Percentiles rank a stretch among this genome's conserved stretches.
phyloP scores from a whole-genome alignment of 305 asterid genomes.

The Fraxinus dipetala region DNA sequence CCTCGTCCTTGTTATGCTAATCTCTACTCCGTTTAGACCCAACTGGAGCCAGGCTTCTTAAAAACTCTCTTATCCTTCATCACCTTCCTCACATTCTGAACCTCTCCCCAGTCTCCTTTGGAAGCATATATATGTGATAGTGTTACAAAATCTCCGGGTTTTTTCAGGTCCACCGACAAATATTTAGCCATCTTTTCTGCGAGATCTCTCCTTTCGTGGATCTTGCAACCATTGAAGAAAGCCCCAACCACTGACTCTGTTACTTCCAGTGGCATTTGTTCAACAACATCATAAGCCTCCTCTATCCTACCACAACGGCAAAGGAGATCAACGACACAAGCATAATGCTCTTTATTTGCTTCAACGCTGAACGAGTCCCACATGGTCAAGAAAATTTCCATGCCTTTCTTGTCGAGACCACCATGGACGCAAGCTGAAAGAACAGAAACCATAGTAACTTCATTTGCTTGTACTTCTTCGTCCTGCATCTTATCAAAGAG shows the following conservation, averaged over 20 bases:
- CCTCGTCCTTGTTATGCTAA: neutral
- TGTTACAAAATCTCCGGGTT: conserved; percentile 51
- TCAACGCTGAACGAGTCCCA: conserved; percentile 32
- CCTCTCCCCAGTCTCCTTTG: conserved; percentile 59
- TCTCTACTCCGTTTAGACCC: conserved; percentile 20
- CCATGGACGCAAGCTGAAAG: conserved; percentile 67
- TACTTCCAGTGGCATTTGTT: conserved; percentile 33
- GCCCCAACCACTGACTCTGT: conserved; percentile 54
- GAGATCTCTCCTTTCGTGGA: conserved; percentile 64
- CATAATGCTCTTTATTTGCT: conserved; percentile 51
- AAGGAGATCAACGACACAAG: conserved; percentile 56
- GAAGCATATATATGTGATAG: conserved; percentile 60
- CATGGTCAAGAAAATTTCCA: conserved; percentile 47
- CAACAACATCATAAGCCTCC: conserved; percentile 20
- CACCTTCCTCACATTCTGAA: conserved; percentile 46
- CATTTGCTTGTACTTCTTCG: conserved; percentile 43
- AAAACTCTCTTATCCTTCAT: neutral
- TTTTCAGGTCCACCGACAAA: conserved; percentile 37
- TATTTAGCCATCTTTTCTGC: conserved; percentile 44
- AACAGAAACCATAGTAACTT: conserved; percentile 50
- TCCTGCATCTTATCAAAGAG: conserved; percentile 47
- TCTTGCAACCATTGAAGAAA: conserved; percentile 66
- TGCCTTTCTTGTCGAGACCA: conserved; percentile 53
- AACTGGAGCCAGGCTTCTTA: conserved; percentile 44
- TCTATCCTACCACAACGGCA: conserved; percentile 60